phyloP scores from a whole-genome alignment of 331 rosid species.

The Ulmus americana region DNA sequence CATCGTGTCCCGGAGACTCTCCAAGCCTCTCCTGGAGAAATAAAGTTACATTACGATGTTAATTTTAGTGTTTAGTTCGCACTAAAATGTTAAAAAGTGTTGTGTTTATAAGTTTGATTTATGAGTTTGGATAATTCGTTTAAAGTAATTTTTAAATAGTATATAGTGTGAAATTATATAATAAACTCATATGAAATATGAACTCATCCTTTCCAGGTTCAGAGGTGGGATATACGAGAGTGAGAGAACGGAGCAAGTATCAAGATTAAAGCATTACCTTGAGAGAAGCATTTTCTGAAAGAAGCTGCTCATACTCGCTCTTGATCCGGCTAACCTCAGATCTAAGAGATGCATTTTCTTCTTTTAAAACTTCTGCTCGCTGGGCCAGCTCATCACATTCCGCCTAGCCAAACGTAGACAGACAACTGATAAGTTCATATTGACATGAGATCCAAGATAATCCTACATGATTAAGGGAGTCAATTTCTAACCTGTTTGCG shows the following conservation, averaged over 20 bases:
- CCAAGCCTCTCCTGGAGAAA: slow-evolving; percentile 74
- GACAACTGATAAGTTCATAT: slow-evolving; percentile 13
- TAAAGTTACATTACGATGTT: neutral
- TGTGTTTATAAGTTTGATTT: too few species aligned
- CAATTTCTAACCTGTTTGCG: slow-evolving; percentile 72
- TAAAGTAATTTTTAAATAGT: neutral
- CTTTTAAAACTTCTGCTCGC: slow-evolving; percentile 80
- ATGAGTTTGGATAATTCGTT: too few species aligned
- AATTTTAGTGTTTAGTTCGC: too few species aligned
- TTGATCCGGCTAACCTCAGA: slow-evolving; percentile 73
- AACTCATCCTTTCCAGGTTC: neutral
- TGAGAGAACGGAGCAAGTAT: too few species aligned
- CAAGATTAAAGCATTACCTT: slow-evolving; percentile 46
- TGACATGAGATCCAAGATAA: slow-evolving; percentile 20
- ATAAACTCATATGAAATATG: neutral
- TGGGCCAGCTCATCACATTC: slow-evolving; percentile 90
- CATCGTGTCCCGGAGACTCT: slow-evolving; percentile 60
- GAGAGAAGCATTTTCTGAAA: slow-evolving; percentile 74
- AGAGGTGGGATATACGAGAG: neutral
- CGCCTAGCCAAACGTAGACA: slow-evolving; percentile 43
- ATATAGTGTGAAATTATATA: neutral
- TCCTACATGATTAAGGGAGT: slow-evolving; percentile 12
- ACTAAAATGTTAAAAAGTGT: too few species aligned
- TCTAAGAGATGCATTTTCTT: slow-evolving; percentile 74
- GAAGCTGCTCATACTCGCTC: slow-evolving; percentile 83